Percentiles rank a stretch among this genome's conserved stretches.
phyloP scores from a whole-genome alignment of 768 basidiomycete genomes.

The Lactifluus subvellereus region DNA sequence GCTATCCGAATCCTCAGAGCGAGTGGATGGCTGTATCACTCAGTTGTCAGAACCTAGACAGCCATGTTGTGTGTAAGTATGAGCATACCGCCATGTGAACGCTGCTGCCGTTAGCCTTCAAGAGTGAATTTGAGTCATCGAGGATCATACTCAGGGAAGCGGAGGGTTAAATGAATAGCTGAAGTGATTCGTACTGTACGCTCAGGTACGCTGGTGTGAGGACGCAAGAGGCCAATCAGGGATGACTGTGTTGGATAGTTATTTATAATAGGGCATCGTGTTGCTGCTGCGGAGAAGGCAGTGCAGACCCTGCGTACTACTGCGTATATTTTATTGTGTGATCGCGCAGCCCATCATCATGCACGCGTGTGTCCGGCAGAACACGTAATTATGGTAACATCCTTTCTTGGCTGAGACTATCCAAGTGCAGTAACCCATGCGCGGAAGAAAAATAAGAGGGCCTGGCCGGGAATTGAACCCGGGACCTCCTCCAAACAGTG shows the following conservation, averaged over 20 bases:
- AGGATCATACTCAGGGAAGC: constrained; percentile 1
- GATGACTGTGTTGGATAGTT: neutral
- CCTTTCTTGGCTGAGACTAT: too few species aligned
- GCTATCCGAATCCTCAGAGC: neutral
- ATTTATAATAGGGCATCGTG: too few species aligned
- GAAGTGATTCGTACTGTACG: neutral
- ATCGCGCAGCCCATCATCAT: too few species aligned
- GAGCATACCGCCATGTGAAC: neutral
- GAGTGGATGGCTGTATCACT: neutral
- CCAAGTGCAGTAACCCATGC: too few species aligned
- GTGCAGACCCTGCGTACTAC: too few species aligned
- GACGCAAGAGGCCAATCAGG: neutral
- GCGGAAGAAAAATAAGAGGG: constrained; percentile 32
- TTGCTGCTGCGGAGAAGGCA: too few species aligned
- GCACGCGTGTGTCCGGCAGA: too few species aligned
- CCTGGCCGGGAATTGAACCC: constrained; percentile 86
- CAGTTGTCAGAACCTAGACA: neutral
- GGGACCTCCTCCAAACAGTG: constrained; percentile 65
- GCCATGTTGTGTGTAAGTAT: neutral
- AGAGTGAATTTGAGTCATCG: neutral
- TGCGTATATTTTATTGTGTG: too few species aligned
- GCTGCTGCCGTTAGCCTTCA: neutral
- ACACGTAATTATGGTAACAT: too few species aligned
- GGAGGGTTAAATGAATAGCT: neutral
- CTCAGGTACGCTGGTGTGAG: neutral